Base-by-base conservation (phyloP, 441 rosid genomes). In the Daphne laureola region DNA sequence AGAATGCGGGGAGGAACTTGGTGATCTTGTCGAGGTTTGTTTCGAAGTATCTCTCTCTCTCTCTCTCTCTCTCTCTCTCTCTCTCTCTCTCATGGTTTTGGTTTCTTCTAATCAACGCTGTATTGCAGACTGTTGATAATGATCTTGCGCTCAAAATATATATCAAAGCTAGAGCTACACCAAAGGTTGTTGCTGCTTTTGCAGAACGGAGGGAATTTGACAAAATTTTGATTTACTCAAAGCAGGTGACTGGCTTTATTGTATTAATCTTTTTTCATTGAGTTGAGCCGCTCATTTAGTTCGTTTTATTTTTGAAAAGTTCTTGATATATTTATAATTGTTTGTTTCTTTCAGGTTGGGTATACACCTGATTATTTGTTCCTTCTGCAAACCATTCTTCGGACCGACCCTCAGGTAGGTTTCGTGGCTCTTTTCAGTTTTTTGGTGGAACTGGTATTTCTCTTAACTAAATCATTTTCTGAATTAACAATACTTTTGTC, bases 181-280 rank as follows among this genome's bases (percentile, higher is more conserved):
- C 99, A 15, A 90, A 93, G 80, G 99, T 93, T 67, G 95, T 93
- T 42, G 97, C 99, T 23, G 99, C 97, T 66, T 93, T 93, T 79
- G 99, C 99, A 21, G 99, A 93, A 71, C 73, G 97, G 66, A 87
- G 96, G 75, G 99, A 93, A 80, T 93, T 93, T 63, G 99, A 93
- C 82, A 93, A 93, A 64, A 93, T 93, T 58, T 55, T 93, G 65
- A 79, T 90, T 47, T 93, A 92, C 63, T 92, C 98, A 9, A 92
- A 90, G 89, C 99, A 90, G 95, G 97, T 90, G 60, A 62, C 44
- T 36, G 21, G 53, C 43, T 53, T 51, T 5, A 14, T 44, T 36
- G 54, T 40, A 65, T 9, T 53, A 58, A 0, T 23, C 14, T 46
- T 41, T 69, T 46, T 21, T 47, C 31, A 18, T 52, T 46, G 35